Evolutionary conservation across 176 grass and related monocot species (phyloP), one percentile per base, ranked within the genome.

Genomic region (Neostapfia colusana): DNA sequence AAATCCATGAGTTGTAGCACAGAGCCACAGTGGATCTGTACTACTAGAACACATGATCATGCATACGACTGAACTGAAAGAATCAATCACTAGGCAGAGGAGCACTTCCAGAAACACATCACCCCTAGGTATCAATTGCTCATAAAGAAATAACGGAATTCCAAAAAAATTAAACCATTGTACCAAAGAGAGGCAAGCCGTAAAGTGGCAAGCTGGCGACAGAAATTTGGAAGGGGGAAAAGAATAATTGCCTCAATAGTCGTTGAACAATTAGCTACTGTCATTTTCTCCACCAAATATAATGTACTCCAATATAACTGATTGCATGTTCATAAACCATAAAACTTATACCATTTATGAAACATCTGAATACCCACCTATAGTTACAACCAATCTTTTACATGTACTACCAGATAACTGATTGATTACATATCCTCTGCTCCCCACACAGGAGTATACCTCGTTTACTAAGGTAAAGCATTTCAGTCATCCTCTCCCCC

Each of bases 321-420:
- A 49, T 17, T 50, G 9, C 21, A 76, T 80, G 56, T 64, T 65
- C 27, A 81, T 43, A 23, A 70, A 44, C 42, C 15, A 31, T 67
- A 59, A 60, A 87, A 48, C 16, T 58, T 77, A 21, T 77, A 66
- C 79, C 66, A 83, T 79, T 78, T 78, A 78, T 66, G 73, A 53
- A 55, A n/a, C 23, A 83, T 65, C 46, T 80, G 56, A 76, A 65
- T 20, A 51, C 18, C 60, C 71, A 80, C 65, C 54, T 69, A 71
- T 50, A 75, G 16, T 84, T 88, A 76, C 65, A 88, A 80, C 39
- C 65, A 88, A 84, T 81, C 48, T 77, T 71, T 79, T 64, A 84
- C 65, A 84, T 80, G 74, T 76, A 84, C 55, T 76, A 84, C 55
- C 55, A 84, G 46, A 48, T 40, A 76, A 39, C 37, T 84, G 64